phyloP scores from a whole-genome alignment of 805 yeast species.

The Soucietia sequanensis region DNA sequence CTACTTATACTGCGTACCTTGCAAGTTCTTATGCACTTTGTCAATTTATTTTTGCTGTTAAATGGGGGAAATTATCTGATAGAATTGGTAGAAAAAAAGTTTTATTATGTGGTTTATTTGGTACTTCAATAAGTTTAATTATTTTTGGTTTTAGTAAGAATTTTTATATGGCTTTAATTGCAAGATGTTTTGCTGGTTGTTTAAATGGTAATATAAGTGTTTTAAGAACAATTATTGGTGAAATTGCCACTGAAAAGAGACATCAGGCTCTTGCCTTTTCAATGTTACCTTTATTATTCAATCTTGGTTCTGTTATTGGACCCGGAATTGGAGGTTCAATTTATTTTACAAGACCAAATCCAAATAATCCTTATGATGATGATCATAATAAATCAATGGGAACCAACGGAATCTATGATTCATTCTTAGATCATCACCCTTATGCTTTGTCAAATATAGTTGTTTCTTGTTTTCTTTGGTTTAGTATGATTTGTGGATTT shows the following conservation, averaged over 20 bases:
- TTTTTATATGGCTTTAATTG: conserved; percentile 26
- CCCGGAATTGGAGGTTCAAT: conserved; percentile 32
- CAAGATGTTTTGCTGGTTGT: conserved; percentile 27
- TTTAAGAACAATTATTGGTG: conserved; percentile 30
- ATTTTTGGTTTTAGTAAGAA: conserved; percentile 28
- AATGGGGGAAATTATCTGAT: conserved; percentile 31
- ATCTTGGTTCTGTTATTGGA: conserved; percentile 30
- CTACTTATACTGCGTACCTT: conserved; percentile 18
- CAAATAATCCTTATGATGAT: conserved; percentile 13
- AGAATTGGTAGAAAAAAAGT: conserved; percentile 29
- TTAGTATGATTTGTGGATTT: conserved; percentile 27
- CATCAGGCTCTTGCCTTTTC: conserved; percentile 33
- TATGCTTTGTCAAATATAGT: conserved; percentile 40
- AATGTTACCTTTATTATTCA: conserved; percentile 29
- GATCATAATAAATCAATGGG: neutral
- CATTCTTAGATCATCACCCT: conserved; percentile 29
- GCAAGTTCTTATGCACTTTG: conserved; percentile 22
- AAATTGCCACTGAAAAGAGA: conserved; percentile 26
- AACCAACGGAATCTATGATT: conserved; percentile 16
- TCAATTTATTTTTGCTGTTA: conserved; percentile 22
- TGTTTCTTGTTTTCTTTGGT: conserved; percentile 25
- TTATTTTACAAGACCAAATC: conserved; percentile 25
- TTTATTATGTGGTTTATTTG: conserved; percentile 23
- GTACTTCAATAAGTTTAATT: conserved; percentile 22
- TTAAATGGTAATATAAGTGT: conserved; percentile 33